Evolutionary conservation across 352 stramenopile species (phyloP).

Genomic region (Thalassiosira oceanica): DNA sequence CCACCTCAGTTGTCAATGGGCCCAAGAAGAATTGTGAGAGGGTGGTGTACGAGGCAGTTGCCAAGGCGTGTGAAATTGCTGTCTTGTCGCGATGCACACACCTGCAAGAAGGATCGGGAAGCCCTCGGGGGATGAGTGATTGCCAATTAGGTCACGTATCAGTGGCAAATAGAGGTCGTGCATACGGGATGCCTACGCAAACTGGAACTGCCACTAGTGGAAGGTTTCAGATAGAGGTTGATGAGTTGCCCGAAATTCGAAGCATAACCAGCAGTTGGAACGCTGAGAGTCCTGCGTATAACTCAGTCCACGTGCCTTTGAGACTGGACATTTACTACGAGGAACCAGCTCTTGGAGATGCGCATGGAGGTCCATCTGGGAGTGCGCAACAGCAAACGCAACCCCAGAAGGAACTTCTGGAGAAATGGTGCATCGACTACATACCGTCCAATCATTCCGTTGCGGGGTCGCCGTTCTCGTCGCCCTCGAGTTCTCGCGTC

Average conservation of each 20-base stretch:
- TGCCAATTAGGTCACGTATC: no score
- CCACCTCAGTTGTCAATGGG: constrained; percentile 1
- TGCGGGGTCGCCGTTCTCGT: constrained; percentile 2
- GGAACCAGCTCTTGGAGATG: background rate
- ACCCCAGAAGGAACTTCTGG: constrained; percentile 62
- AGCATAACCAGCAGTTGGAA: constrained; percentile 53
- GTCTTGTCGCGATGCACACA: constrained; percentile 54
- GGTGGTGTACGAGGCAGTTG: constrained; percentile 80
- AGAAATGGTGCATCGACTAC: constrained; percentile 81
- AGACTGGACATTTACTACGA: constrained; percentile 79
- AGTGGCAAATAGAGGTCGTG: background rate
- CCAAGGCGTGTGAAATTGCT: constrained; percentile 78
- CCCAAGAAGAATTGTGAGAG: constrained; percentile 76
- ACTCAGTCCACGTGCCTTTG: constrained; percentile 71
- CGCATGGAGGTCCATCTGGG: background rate
- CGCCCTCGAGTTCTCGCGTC: background rate
- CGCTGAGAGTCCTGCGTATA: no score
- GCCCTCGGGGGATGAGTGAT: background rate
- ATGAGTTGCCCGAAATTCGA: constrained; percentile 56
- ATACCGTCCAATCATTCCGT: constrained; percentile 1
- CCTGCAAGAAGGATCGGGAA: background rate
- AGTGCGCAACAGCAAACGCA: no score
- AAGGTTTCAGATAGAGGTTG: constrained; percentile 74
- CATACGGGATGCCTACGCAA: background rate
- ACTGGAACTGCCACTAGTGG: constrained; percentile 9